Conservation (phyloP, 2,329 filamentous ascomycete genomes). For the Pseudocercospora eumusae region DNA sequence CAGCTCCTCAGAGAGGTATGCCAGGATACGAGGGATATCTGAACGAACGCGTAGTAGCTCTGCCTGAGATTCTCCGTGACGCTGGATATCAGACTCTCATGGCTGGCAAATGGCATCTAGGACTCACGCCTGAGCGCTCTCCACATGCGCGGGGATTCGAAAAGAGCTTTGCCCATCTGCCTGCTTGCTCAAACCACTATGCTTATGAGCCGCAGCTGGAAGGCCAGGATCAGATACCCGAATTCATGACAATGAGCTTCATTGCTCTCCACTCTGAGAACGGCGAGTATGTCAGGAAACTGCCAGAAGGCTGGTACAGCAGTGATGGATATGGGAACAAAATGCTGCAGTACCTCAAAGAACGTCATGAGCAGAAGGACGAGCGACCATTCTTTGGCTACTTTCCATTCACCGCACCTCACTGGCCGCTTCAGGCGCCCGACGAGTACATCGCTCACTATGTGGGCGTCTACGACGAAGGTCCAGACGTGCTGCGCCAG, state of each 20-base stretch:
- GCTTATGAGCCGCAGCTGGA: constrained; percentile 54
- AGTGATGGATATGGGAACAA: constrained; percentile 45
- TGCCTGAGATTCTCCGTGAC: constrained; percentile 61
- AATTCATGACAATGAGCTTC: constrained; percentile 47
- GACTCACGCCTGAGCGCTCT: constrained; percentile 58
- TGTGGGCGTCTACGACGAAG: constrained; percentile 61
- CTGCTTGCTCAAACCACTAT: constrained; percentile 61
- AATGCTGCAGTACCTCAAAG: constrained; percentile 43
- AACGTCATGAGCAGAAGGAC: constrained; percentile 41
- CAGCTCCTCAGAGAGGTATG: constrained; percentile 57
- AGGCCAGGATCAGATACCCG: constrained; percentile 41
- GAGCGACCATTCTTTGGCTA: constrained; percentile 60
- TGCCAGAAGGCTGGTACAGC: constrained; percentile 44
- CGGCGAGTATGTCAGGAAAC: constrained; percentile 44
- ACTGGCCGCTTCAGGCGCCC: constrained; percentile 65
- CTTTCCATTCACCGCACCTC: constrained; percentile 62
- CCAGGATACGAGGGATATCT: constrained; percentile 66
- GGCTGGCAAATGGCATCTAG: constrained; percentile 65
- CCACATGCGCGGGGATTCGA: constrained; percentile 62
- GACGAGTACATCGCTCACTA: constrained; percentile 59
- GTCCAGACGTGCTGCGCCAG: constrained; percentile 58
- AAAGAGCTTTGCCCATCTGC: constrained; percentile 60
- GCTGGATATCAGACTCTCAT: constrained; percentile 62
- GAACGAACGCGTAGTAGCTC: constrained; percentile 59
- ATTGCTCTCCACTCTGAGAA: constrained; percentile 46